phyloP scores from a whole-genome alignment of 2,329 filamentous ascomycete genomes.

The Byssochlamys sp. region DNA sequence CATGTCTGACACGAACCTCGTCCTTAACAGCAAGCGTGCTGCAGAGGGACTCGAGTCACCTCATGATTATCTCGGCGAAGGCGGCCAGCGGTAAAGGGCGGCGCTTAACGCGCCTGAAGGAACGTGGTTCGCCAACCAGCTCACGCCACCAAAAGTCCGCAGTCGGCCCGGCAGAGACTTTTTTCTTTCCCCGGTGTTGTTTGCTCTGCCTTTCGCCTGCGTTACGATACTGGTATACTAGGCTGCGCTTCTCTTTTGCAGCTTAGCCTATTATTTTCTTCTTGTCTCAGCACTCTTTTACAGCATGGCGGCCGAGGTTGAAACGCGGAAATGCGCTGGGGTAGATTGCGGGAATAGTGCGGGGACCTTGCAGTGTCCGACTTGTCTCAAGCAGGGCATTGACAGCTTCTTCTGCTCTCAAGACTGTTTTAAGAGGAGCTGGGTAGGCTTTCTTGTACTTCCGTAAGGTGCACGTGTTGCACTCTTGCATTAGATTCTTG shows the following conservation, averaged over 20 bases:
- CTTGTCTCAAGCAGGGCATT: slow-evolving; percentile 79
- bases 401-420: slow-evolving; percentile 96
- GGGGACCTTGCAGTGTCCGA: slow-evolving; percentile 80
- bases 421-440: slow-evolving; percentile 97
- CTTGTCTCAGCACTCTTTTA: background rate
- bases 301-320: slow-evolving; percentile 22
- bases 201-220: background rate
- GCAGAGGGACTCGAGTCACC: background rate
- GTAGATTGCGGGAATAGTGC: slow-evolving; percentile 79
- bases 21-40: background rate
- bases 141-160: background rate
- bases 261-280: background rate
- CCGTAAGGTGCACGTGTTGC: slow-evolving; percentile 14
- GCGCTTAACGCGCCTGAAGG: background rate
- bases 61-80: background rate
- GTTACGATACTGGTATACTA: background rate
- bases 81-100: background rate
- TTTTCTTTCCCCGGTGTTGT: background rate
- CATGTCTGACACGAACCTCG: background rate
- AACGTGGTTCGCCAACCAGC: background rate
- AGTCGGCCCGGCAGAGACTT: background rate
- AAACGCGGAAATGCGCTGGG: slow-evolving; percentile 55
- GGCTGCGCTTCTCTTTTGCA: background rate
- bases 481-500: background rate
- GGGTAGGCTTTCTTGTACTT: slow-evolving; percentile 55